Conservation (phyloP, 768 basidiomycete species). For the Trametes cinnabarina region DNA sequence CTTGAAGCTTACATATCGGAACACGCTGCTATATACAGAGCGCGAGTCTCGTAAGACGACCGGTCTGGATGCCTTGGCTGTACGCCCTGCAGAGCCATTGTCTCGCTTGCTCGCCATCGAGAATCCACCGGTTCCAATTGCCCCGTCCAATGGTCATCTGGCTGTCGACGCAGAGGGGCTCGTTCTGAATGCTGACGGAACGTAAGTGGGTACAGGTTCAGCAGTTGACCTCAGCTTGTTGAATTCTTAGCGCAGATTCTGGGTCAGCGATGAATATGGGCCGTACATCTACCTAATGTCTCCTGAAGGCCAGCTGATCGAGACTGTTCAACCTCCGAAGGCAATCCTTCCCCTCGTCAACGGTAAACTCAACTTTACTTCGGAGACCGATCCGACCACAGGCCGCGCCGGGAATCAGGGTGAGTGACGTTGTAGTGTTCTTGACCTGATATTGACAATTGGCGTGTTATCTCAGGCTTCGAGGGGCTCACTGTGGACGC, state of each 20-base stretch:
- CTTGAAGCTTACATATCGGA: slow-evolving; percentile 47
- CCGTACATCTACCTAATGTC: slow-evolving; percentile 60
- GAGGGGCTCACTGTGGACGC: slow-evolving; percentile 57
- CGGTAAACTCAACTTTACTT: slow-evolving; percentile 54
- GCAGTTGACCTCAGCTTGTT: neutral
- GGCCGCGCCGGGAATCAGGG: slow-evolving; percentile 59
- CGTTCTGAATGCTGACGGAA: slow-evolving; percentile 56
- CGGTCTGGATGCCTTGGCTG: slow-evolving; percentile 53
- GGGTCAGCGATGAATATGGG: slow-evolving; percentile 70
- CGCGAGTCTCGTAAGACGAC: slow-evolving; percentile 45
- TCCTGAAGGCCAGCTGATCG: slow-evolving; percentile 45
- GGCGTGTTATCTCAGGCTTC: slow-evolving; percentile 50
- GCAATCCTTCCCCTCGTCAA: slow-evolving; percentile 51
- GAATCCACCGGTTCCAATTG: slow-evolving; percentile 47
- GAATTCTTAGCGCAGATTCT: slow-evolving; percentile 40
- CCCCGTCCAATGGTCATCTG: slow-evolving; percentile 47
- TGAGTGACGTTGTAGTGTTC: slow-evolving; percentile 16
- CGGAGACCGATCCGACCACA: slow-evolving; percentile 44
- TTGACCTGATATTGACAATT: neutral
- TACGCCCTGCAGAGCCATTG: slow-evolving; percentile 39
- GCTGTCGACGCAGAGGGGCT: slow-evolving; percentile 60
- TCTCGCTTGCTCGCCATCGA: slow-evolving; percentile 32
- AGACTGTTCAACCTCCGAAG: slow-evolving; percentile 56
- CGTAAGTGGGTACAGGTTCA: slow-evolving; percentile 37
- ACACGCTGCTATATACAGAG: slow-evolving; percentile 51